phyloP scores from a whole-genome alignment of 2,329 filamentous ascomycete species.

The Xylariaceae sp. region DNA sequence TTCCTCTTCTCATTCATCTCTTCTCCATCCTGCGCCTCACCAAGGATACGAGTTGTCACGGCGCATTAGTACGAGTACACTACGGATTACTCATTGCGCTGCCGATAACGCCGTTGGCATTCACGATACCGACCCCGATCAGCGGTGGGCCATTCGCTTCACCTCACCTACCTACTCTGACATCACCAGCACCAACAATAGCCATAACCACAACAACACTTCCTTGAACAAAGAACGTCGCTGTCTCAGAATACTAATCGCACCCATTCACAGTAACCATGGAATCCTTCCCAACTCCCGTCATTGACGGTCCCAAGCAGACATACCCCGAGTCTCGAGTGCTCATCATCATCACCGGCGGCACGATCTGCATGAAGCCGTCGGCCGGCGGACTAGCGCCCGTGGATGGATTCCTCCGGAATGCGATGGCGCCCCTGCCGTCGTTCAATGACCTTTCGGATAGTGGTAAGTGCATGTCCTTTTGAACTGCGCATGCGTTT shows the following conservation, averaged over 20 bases:
- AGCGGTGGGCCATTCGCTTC: too few species aligned
- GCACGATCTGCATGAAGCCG: slow-evolving; percentile 86
- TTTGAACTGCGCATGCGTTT: background rate
- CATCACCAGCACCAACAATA: too few species aligned
- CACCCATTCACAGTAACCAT: slow-evolving; percentile 15
- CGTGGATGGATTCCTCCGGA: slow-evolving; percentile 72
- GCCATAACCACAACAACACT: too few species aligned
- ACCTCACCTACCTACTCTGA: too few species aligned
- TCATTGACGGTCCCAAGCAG: slow-evolving; percentile 22
- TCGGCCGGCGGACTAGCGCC: slow-evolving; percentile 76
- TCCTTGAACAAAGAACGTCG: background rate
- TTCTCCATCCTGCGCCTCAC: too few species aligned
- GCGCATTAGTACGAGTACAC: too few species aligned
- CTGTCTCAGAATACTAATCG: background rate
- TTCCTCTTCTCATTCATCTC: too few species aligned
- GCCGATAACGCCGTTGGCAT: too few species aligned
- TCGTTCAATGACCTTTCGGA: slow-evolving; percentile 77
- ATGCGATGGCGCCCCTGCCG: slow-evolving; percentile 73
- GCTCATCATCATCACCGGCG: slow-evolving; percentile 84
- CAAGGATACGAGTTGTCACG: too few species aligned
- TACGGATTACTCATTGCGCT: too few species aligned
- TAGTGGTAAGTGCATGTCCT: slow-evolving; percentile 32
- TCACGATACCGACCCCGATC: too few species aligned
- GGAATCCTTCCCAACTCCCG: slow-evolving; percentile 23
- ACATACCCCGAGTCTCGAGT: slow-evolving; percentile 69